Base-by-base conservation (phyloP, 23 red algal genomes). In the Gracilaria gracilis region DNA sequence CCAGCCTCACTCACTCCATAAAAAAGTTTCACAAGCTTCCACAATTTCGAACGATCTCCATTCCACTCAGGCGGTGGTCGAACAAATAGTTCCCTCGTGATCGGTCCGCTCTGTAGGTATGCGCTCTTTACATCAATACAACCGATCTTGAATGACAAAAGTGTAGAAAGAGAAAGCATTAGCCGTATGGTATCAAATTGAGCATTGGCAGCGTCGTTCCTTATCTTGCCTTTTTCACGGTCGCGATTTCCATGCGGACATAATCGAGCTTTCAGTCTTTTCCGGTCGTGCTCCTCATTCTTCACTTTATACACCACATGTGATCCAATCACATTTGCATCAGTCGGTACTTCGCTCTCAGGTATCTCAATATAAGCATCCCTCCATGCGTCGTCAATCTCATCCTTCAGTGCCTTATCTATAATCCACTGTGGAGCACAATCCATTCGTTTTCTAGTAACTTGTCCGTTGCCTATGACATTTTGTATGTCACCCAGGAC, bases 221-320 rank as follows among this genome's bases (percentile, higher is more conserved):
- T 12, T 16, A 84, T 84, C 20, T 66, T 84, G 19, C 31, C 59
- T 23, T 84, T 88, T n/a, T n/a, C n/a, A n/a, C n/a, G n/a, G n/a
- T n/a, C n/a, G n/a, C n/a, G n/a, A n/a, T n/a, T n/a, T n/a, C 85
- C 85, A 54, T 79, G 85, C 25, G 85, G 85, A 49, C 85, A 88
- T 7, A 88, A 39, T 58, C 85, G 77, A 33, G 85, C 69, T 67
- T 88, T 88, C 13, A 88, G 21, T 15, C 49, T 19, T 69, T 79
- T 88, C 23, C 61, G 67, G 16, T 70, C 85, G 55, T 88, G 77
- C 57, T 88, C 85, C 70, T 75, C 67, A n/a, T 42, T 24, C 73
- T 79, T 88, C 12, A 88, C 70, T 40, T 88, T 88, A 33, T 79
- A 88, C 53, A 88, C 85, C 15, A 88, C 53, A 54, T 77, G 37